Conservation (phyloP, 2,329 filamentous ascomycete genomes). For the Xylaria sp. region DNA sequence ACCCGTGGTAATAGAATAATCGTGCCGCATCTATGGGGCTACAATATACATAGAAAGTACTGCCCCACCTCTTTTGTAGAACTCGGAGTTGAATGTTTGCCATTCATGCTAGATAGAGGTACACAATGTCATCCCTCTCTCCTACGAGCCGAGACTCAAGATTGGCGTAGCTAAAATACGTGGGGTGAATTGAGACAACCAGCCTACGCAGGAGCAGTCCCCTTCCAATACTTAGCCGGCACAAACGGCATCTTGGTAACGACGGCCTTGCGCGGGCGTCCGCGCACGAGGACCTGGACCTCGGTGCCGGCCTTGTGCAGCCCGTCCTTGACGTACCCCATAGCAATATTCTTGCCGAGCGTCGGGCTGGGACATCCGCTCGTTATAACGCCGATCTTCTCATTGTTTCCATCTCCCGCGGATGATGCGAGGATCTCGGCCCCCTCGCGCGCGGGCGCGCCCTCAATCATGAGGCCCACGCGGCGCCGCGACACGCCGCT, state of each 20-base stretch:
- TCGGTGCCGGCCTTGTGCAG: conserved; percentile 87
- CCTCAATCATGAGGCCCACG: conserved; percentile 84
- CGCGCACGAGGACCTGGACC: conserved; percentile 80
- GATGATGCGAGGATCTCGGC: conserved; percentile 76
- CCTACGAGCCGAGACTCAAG: too few species aligned
- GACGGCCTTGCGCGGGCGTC: conserved; percentile 77
- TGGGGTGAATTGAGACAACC: too few species aligned
- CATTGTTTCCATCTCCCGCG: conserved; percentile 59
- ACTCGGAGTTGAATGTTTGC: neutral
- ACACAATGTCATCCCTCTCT: neutral
- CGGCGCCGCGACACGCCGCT: conserved; percentile 76
- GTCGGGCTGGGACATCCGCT: conserved; percentile 91
- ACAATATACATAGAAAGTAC: neutral
- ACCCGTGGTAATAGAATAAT: neutral
- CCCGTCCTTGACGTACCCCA: conserved; percentile 89
- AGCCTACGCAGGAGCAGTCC: conserved; percentile 39
- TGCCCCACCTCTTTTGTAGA: neutral
- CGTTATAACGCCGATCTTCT: conserved; percentile 80
- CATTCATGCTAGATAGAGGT: neutral
- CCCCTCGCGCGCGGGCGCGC: conserved; percentile 90
- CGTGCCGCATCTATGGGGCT: neutral
- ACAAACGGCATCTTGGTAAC: conserved; percentile 93
- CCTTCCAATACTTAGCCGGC: conserved; percentile 78
- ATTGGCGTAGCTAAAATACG: too few species aligned
- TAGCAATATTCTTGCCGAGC: conserved; percentile 90